phyloP scores from a whole-genome alignment of 2,329 filamentous ascomycete species.

The Verticillium longisporum region DNA sequence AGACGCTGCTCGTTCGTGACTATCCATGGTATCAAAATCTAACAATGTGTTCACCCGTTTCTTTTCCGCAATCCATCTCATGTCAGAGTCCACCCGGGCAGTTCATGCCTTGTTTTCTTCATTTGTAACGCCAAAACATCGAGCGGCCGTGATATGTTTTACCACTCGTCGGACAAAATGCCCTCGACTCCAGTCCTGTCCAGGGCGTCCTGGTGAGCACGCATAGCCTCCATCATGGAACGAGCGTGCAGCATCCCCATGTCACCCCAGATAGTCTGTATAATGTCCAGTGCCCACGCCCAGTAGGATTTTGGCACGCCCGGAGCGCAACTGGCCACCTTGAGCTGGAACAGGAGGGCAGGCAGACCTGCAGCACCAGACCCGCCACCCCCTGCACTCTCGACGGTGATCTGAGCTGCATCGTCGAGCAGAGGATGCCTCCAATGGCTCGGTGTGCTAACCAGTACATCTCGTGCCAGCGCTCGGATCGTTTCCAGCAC shows the following conservation, averaged over 20 bases:
- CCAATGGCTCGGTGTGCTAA: conserved; percentile 43
- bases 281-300: conserved; percentile 35
- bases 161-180: conserved; percentile 10
- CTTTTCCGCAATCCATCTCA: neutral
- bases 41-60: neutral
- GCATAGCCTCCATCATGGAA: conserved; percentile 34
- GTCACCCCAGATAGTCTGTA: conserved; percentile 42
- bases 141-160: neutral
- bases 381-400: conserved; percentile 29
- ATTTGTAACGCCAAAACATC: neutral
- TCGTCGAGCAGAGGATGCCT: conserved; percentile 38
- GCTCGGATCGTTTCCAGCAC: conserved; percentile 26
- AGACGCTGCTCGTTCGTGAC: neutral
- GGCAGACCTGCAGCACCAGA: conserved; percentile 41
- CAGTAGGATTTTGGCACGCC: conserved; percentile 34
- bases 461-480: conserved; percentile 35
- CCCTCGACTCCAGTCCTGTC: conserved; percentile 7
- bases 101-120: neutral
- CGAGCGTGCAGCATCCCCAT: conserved; percentile 46
- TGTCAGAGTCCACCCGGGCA: neutral
- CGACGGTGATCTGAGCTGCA: conserved; percentile 22
- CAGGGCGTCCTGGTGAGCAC: conserved; percentile 13
- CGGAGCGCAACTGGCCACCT: conserved; percentile 37
- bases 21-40: neutral
- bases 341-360: conserved; percentile 40